Evolutionary conservation across 352 stramenopile genomes (phyloP), one percentile per base, ranked within the genome.

Genomic region (Pythium angustatum): DNA sequence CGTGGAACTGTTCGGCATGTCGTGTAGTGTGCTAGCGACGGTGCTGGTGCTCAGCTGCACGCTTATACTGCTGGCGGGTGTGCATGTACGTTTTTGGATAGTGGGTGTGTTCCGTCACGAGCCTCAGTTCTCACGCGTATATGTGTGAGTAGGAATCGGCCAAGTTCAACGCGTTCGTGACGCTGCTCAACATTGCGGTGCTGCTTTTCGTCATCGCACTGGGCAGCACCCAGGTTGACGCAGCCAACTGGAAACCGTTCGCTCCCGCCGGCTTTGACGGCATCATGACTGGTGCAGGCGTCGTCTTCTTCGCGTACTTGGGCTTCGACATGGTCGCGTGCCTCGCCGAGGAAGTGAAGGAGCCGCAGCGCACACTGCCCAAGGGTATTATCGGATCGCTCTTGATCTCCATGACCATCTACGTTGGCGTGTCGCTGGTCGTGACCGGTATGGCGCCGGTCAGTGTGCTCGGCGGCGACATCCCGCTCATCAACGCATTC

Each of bases 291-390:
- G 87, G 84, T 33, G 86, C 88, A 24, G 86, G 87, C 2, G 89
- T 97, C 43, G 90, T 97, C 22, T 98, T 97, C 70, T 97, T 98
- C 49, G 81, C 88, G 21, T 97, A 96, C 63, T 71, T 97, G 36
- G 91, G 91, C 31, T 98, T 98, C 71, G 93, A 98, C 62, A 97
- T 97, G 89, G 91, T 98, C 26, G 86, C 90, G 7, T 97, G 88
- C 69, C 77, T 97, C 26, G 90, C 89, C 0, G 92, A 97, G 65
- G 93, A 98, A 70, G 91, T 97, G 2, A 76, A 94, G 22, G 78
- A 97, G 50, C 92, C 92, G 5, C 90, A 97, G 62, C 79, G 72
- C 26, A 96, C 95, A 40, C 73, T 98, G 34, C 93, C 92, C 3
- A 94, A 96, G 44, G 93, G 90, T 27, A 98, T 98, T 58, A 94